Conservation (phyloP, 1,284 basidiomycete species). For the Abortiporus biennis region DNA sequence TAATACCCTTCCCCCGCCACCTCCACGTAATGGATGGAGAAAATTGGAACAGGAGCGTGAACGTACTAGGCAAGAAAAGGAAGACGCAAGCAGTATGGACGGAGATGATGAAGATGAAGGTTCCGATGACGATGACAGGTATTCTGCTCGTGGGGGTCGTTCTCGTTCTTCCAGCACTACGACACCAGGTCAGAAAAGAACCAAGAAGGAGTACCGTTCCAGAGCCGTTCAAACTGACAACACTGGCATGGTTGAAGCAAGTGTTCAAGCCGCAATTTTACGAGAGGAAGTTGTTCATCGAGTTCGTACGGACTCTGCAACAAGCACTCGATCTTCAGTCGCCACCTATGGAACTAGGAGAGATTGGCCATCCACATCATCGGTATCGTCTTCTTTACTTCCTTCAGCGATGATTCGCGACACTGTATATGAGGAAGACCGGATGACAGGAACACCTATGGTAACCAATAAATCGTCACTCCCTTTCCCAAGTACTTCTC, state of each 20-base stretch:
- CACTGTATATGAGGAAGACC: constrained; percentile 19
- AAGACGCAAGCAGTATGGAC: constrained; percentile 68
- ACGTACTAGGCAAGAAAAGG: constrained; percentile 43
- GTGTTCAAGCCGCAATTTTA: constrained; percentile 42
- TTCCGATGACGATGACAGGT: constrained; percentile 45
- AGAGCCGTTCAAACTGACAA: constrained; percentile 55
- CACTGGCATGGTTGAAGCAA: constrained; percentile 41
- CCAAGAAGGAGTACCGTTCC: constrained; percentile 46
- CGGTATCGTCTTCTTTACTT: constrained; percentile 15
- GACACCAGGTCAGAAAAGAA: no score
- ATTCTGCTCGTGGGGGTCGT: no score
- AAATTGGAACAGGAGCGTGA: constrained; percentile 32
- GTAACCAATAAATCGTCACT: constrained; percentile 12
- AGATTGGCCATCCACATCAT: constrained; percentile 12
- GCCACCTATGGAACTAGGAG: constrained; percentile 10
- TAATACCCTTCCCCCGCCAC: constrained; percentile 34
- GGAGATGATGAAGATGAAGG: constrained; percentile 81
- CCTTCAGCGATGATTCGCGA: constrained; percentile 21
- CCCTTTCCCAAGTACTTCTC: constrained; percentile 24
- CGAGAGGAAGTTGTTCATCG: constrained; percentile 11
- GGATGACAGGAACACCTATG: constrained; percentile 17
- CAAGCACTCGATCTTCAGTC: no score
- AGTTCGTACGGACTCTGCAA: background rate
- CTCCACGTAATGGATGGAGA: constrained; percentile 37
- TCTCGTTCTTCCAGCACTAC: no score